Evolutionary conservation across 306 rosid species (phyloP).

Genomic region (Purshia tridentata): DNA sequence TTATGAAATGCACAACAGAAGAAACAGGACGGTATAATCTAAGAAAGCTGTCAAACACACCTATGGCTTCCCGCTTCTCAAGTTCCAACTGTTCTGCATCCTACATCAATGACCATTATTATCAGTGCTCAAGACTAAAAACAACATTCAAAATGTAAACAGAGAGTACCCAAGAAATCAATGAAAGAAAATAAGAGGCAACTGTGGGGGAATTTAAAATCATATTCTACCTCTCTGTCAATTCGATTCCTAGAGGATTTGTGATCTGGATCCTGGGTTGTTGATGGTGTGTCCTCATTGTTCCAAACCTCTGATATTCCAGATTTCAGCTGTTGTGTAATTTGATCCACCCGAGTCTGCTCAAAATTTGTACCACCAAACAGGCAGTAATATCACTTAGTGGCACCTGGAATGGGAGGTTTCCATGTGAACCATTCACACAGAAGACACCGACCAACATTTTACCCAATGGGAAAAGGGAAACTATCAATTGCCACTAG

Average conservation of each 20-base stretch:
- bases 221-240: conserved; percentile 48
- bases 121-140: conserved; percentile 29
- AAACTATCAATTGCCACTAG: conserved; percentile 35
- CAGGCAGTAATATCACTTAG: conserved; percentile 57
- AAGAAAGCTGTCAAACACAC: conserved; percentile 41
- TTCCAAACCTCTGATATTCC: conserved; percentile 43
- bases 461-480: conserved; percentile 35
- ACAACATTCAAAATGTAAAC: conserved; percentile 21
- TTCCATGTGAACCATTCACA: conserved; percentile 44
- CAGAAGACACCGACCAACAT: conserved; percentile 35
- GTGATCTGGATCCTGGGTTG: conserved; percentile 35
- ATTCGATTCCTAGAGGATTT: conserved; percentile 33
- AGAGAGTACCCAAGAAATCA: conserved; percentile 1
- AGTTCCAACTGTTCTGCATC: conserved; percentile 62
- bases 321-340: conserved; percentile 56
- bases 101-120: conserved; percentile 33
- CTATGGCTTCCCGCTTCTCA: conserved; percentile 82
- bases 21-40: conserved; percentile 15
- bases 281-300: conserved; percentile 33
- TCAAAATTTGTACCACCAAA: conserved; percentile 56
- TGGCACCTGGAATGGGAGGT: conserved; percentile 47
- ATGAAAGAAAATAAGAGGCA: conserved; percentile 4
- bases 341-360: conserved; percentile 91
- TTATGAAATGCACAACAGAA: conserved; percentile 7
- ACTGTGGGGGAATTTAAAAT: conserved; percentile 11